Evolutionary conservation across 75 land plant species (phyloP).

Genomic region (Cryptomeria japonica): DNA sequence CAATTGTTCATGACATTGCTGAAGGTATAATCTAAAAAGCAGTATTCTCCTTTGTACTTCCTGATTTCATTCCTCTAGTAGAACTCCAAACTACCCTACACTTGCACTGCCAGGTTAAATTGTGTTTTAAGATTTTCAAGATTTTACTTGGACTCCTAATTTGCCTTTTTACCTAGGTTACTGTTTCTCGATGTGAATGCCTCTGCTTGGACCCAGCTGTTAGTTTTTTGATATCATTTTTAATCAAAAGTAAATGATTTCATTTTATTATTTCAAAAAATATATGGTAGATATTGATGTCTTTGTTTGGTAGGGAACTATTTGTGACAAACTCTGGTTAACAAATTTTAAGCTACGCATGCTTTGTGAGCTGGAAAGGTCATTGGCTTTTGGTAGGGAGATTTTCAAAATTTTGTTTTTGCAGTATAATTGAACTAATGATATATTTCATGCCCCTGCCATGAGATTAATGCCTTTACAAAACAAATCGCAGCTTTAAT

Average conservation of each 20-base stretch:
- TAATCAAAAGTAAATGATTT: background rate
- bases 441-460: too few species aligned
- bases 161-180: background rate
- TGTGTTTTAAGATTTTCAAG: background rate
- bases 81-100: background rate
- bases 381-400: background rate
- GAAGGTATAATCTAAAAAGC: constrained; percentile 72
- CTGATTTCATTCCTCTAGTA: constrained; percentile 5
- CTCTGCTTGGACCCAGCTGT: background rate
- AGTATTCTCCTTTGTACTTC: background rate
- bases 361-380: background rate
- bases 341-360: background rate
- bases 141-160: background rate
- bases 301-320: background rate
- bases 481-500: too few species aligned
- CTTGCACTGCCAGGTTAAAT: background rate
- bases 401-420: too few species aligned
- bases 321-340: background rate
- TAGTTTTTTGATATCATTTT: background rate
- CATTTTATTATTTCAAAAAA: background rate
- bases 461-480: too few species aligned
- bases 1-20: constrained; percentile 96
- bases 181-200: background rate
- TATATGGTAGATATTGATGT: background rate
- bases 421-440: background rate